Conservation (phyloP, 192 early-diverging fungal genomes). For the Entrophospora sp. region DNA sequence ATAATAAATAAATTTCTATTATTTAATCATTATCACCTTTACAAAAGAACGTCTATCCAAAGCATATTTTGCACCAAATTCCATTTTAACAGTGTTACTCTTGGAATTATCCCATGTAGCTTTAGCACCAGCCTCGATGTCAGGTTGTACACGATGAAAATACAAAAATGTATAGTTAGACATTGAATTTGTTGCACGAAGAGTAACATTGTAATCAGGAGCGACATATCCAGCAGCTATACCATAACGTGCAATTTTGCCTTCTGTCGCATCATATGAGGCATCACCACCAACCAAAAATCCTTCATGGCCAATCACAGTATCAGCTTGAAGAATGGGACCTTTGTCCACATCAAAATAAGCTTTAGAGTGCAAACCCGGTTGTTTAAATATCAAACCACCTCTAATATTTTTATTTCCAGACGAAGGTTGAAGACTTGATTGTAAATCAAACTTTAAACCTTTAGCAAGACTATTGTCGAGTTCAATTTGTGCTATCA, state of each 20-base stretch:
- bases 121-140: conserved; percentile 92
- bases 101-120: conserved; percentile 77
- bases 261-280: conserved; percentile 86
- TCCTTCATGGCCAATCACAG: conserved; percentile 83
- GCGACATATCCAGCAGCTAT: conserved; percentile 78
- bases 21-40: conserved; percentile 36
- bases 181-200: conserved; percentile 88
- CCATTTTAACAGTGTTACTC: conserved; percentile 65
- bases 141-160: conserved; percentile 90
- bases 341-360: conserved; percentile 92
- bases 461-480: conserved; percentile 92
- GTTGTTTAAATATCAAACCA: conserved; percentile 93
- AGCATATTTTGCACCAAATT: conserved; percentile 91
- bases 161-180: conserved; percentile 84
- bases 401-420: conserved; percentile 74
- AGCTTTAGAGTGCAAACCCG: conserved; percentile 80
- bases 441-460: conserved; percentile 86
- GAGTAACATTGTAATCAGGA: conserved; percentile 78
- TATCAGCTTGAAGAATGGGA: conserved; percentile 80
- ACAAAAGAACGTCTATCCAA: conserved; percentile 83
- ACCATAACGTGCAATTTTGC: conserved; percentile 80
- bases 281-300: conserved; percentile 89
- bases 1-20: neutral
- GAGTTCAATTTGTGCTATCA: conserved; percentile 88
- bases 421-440: conserved; percentile 75